Evolutionary conservation across 768 basidiomycete species (phyloP), one percentile per base, ranked within the genome.

Genomic region (Kwoniella dejecticola): DNA sequence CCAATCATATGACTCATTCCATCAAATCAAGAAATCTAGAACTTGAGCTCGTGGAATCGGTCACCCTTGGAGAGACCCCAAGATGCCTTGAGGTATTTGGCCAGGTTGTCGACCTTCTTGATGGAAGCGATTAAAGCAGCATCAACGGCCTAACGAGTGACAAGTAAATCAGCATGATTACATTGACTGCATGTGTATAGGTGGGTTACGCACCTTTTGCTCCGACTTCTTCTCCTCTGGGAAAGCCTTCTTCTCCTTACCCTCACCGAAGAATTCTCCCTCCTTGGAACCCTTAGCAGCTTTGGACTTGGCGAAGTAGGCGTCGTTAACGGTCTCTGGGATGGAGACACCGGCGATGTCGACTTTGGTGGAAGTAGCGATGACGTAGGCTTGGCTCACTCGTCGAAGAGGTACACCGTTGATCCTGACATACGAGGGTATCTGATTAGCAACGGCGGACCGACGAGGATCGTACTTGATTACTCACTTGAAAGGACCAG

Each of bases 341-440:
- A 83, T 85, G 66, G 73, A 91, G 79, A 90, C 82, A 60, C 82
- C 84, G 26, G 82, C 84, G 60, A 97, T 80, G 68, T 95, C 89
- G 70, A 98, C 81, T 82, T 88, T 91, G 71, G 96, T 97, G 58
- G 93, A 93, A 61, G 96, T 99, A 60, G 95, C 91, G 76, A 99
- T 98, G 65, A 94, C 92, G 79, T 99, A 99, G 57, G 96, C 92
- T 83, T 97, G 95, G 84, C 93, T 95, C 63, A 99, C 93, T 80
- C 96, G 87, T 80, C 94, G 86, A 80, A 99, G 85, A 71, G 96
- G 96, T 46, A 99, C 95, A 79, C 96, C 96, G 82, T 99, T 99
- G 80, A 98, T 80, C 58, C 74, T 72, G 57, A 33, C 3, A 50
- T 50, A 52, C 24, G 36, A 17, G 17, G 17, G 36, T 8, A 8